Evolutionary conservation across 257 asterid species (phyloP), one percentile per base, ranked within the genome.

Genomic region (Solanum chaucha): DNA sequence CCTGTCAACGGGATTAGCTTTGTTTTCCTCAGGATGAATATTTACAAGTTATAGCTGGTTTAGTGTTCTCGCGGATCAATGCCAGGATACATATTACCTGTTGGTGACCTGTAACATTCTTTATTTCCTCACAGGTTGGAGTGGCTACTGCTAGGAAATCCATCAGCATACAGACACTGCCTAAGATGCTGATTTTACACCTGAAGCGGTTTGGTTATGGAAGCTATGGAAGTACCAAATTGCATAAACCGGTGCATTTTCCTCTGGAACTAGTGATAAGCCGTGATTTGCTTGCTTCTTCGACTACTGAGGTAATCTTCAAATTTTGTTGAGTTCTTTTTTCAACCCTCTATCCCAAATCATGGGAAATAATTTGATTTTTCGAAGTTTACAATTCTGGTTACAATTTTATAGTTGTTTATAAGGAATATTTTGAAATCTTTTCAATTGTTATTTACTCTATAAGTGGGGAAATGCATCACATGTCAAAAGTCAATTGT

Each of bases 121-220:
- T 86, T 73, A 67, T 88, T 22, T 15, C 46, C 72, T 88, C 85
- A 70, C 95, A 96, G 99, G 95, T 88, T 83, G 96, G 96, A 86
- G 91, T 91, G 15, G 98, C 88, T 17, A 83, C 95, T 87, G 99
- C 98, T 87, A 92, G 92, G 90, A 96, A 96, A 90, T 92, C 95
- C 67, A 85, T 95, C 86, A 92, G 85, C 89, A 92, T 96, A 64
- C 94, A 93, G 84, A 85, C 95, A 77, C 98, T 95, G 89, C 98
- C 98, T 19, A 92, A 91, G 91, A 91, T 96, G 90, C 90, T 96
- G 98, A 93, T 96, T 84, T 92, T 96, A 65, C 98, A 96, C 90
- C 88, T 96, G 91, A 96, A 91, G 93, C 98, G 99, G 61, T 96
- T 96, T 87, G 87, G 94, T 87, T 96, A 95, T 88, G 93, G 94